Evolutionary conservation across 305 asterid species (phyloP), one percentile per base, ranked within the genome.

Genomic region (Caryopteris hybrid): DNA sequence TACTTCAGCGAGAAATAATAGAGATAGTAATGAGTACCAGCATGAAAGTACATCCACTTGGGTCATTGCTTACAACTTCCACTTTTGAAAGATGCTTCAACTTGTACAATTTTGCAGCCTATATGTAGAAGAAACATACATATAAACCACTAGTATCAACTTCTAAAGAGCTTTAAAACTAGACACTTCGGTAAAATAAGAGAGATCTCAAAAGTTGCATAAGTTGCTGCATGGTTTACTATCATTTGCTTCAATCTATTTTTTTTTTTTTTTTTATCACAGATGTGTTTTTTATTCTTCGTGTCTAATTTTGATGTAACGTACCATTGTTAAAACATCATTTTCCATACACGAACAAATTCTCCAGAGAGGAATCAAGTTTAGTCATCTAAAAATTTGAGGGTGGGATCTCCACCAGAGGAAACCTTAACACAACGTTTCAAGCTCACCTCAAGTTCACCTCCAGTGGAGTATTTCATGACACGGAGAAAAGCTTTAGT

Each of bases 41-140:
- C 79, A 72, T 80, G 82, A 94, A 94, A 68, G 98, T 91, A 79
- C 99, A 94, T 64, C 99, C 99, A 77, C 91, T 91, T 63, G 99
- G 99, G 78, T 94, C 99, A 78, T 84, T 89, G 7, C 96, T 82
- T 27, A 76, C 83, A 77, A 94, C 96, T 83, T 94, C 99, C 80
- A 94, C 90, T 83, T 91, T 94, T 0, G 98, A 87, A 36, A 94
- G 88, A 86, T 91, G 99, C 85, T 88, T 91, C 81, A 94, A 84
- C 82, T 91, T 94, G 86, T 94, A 94, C 22, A 94, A 39, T 76
- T 91, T 94, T 38, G 95, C 97, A 61, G 94, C 89, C 98, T 94
- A 77, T 50, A 82, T n/a, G 50, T 34, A 12, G 76, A 78, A 45
- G 41, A 70, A 71, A 61, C 6, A 70, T 43, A 33, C 11, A 50